Evolutionary conservation across 192 early-diverging fungal species (phyloP).

Genomic region (Coemansia sp.): DNA sequence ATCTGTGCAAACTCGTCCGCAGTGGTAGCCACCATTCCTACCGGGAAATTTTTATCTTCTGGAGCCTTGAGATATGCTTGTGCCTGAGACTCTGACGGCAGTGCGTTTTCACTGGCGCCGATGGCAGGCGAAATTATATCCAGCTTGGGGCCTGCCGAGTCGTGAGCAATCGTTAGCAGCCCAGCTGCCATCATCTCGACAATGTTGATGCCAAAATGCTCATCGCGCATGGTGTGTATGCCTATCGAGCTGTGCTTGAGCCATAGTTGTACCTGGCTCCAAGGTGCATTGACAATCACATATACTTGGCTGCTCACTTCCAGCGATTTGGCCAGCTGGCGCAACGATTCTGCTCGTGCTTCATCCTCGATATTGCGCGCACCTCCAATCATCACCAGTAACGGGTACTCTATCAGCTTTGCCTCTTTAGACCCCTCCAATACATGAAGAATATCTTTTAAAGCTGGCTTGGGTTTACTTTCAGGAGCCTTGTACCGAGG

Average conservation of each 20-base stretch:
- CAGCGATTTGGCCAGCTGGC: conserved; percentile 48
- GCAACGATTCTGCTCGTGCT: conserved; percentile 61
- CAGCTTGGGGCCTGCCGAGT: conserved; percentile 47
- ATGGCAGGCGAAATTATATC: conserved; percentile 48
- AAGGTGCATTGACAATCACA: conserved; percentile 82
- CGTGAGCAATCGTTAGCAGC: conserved; percentile 43
- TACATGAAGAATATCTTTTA: neutral
- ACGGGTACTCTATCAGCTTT: conserved; percentile 18
- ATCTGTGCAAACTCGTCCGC: conserved; percentile 64
- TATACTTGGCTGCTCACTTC: conserved; percentile 67
- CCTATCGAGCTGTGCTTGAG: conserved; percentile 69
- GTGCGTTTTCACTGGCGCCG: neutral
- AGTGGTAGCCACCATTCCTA: conserved; percentile 64
- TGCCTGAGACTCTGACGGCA: conserved; percentile 11
- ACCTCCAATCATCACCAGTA: conserved; percentile 83
- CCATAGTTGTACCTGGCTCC: conserved; percentile 62
- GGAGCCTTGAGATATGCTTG: conserved; percentile 30
- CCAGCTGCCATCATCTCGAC: conserved; percentile 91
- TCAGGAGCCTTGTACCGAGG: conserved; percentile 51
- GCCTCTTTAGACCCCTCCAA: neutral
- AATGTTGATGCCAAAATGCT: conserved; percentile 98
- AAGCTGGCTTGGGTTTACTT: conserved; percentile 14
- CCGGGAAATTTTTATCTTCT: conserved; percentile 21
- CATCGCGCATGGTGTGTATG: conserved; percentile 95
- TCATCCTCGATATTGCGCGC: conserved; percentile 78